phyloP scores from a whole-genome alignment of 176 grass and related monocot genomes.

The barley (Hordeum vulgare) region MorexV3_pseudomolecules_assembly NC_058523.1:528915879-528916378 shows the following conservation, averaged over 20 bases:
- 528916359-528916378: constrained; percentile 55
- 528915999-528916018: constrained; percentile 43
- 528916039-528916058: constrained; percentile 18
- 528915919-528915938: neutral
- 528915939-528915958: neutral
- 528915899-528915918: neutral
- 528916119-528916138: constrained; percentile 40
- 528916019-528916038: neutral
- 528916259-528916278: constrained; percentile 32
- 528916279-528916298: constrained; percentile 26
- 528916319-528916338: constrained; percentile 65
- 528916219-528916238: constrained; percentile 37
- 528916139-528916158: constrained; percentile 35
- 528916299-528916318: constrained; percentile 51
- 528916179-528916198: constrained; percentile 33
- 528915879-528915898: neutral
- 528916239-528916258: constrained; percentile 31
- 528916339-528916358: constrained; percentile 56
- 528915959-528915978: constrained; percentile 8
- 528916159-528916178: constrained; percentile 22
- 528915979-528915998: neutral
- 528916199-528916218: constrained; percentile 48
- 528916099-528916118: constrained; percentile 10
- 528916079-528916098: constrained; percentile 2
- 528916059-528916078: constrained; percentile 11